Percentiles rank a stretch among this genome's conserved stretches.
phyloP scores from a whole-genome alignment of 805 yeast genomes.

The Saccharomyces eubayanus region DNA sequence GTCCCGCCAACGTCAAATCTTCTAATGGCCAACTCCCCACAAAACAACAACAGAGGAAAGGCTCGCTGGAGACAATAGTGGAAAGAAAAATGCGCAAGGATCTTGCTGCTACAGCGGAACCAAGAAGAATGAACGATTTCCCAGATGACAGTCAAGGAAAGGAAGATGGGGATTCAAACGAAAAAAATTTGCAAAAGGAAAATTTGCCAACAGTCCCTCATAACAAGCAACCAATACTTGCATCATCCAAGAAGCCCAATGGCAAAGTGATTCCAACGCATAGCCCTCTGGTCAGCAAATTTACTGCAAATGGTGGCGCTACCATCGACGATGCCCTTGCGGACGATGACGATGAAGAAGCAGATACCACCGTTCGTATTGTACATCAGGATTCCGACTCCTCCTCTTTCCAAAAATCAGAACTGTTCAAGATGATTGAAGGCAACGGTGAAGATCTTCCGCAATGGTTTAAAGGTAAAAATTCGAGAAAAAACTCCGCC shows the following conservation, averaged over 20 bases:
- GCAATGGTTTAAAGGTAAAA: slow-evolving; percentile 14
- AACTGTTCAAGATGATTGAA: slow-evolving; percentile 21
- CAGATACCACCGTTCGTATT: slow-evolving; percentile 13
- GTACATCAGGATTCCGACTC: slow-evolving; percentile 9
- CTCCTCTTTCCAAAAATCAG: slow-evolving; percentile 24
- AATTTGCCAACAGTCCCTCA: background rate
- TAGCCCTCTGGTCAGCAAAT: background rate
- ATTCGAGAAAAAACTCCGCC: background rate
- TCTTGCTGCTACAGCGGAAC: slow-evolving; percentile 13
- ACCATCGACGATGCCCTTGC: background rate
- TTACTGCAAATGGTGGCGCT: background rate
- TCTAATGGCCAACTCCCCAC: background rate
- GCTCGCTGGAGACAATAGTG: slow-evolving; percentile 20
- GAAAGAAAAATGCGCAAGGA: slow-evolving; percentile 11
- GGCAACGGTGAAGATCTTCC: slow-evolving; percentile 17
- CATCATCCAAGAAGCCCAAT: background rate
- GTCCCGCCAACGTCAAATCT: background rate
- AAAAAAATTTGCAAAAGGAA: slow-evolving; percentile 2
- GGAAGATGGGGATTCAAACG: slow-evolving; percentile 16
- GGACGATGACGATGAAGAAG: slow-evolving; percentile 8
- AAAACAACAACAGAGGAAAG: slow-evolving; percentile 16
- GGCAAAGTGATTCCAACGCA: background rate
- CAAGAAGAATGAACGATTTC: slow-evolving; percentile 7
- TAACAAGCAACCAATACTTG: background rate
- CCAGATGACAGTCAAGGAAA: slow-evolving; percentile 9